phyloP scores from a whole-genome alignment of 78 protist species.

The Thecamonas trahens region DNA sequence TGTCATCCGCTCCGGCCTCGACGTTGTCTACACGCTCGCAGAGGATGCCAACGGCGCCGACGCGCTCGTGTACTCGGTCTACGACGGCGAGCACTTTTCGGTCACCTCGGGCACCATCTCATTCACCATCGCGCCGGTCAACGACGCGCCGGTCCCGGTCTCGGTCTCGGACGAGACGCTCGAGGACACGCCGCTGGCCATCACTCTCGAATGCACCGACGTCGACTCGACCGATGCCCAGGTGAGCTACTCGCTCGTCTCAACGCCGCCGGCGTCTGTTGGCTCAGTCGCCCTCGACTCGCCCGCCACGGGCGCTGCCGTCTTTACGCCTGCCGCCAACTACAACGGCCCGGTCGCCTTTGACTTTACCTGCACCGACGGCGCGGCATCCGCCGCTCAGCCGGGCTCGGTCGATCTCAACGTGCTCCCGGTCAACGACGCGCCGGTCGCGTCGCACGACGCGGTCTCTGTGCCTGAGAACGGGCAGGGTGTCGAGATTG shows the following conservation, averaged over 20 bases:
- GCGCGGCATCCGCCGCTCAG: neutral
- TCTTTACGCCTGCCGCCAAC: neutral
- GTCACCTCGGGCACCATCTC: too few species aligned
- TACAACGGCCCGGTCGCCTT: neutral
- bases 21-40: too few species aligned
- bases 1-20: neutral
- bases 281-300: neutral
- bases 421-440: constrained; percentile 1
- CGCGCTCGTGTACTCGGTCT: too few species aligned
- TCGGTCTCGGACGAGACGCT: neutral
- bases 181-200: too few species aligned
- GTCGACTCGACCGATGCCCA: too few species aligned
- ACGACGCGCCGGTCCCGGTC: neutral
- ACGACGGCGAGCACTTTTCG: too few species aligned
- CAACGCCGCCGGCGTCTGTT: neutral
- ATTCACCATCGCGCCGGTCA: too few species aligned
- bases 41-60: too few species aligned
- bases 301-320: neutral
- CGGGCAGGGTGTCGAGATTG: too few species aligned
- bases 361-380: neutral
- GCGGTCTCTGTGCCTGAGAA: neutral
- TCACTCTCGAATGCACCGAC: too few species aligned
- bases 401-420: neutral
- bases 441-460: neutral
- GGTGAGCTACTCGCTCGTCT: too few species aligned